These are phyloP conservation scores for Inonotus hispidus DNA, from an alignment of 1,284 basidiomycete species.

Conservation along the genomic window DNA sequence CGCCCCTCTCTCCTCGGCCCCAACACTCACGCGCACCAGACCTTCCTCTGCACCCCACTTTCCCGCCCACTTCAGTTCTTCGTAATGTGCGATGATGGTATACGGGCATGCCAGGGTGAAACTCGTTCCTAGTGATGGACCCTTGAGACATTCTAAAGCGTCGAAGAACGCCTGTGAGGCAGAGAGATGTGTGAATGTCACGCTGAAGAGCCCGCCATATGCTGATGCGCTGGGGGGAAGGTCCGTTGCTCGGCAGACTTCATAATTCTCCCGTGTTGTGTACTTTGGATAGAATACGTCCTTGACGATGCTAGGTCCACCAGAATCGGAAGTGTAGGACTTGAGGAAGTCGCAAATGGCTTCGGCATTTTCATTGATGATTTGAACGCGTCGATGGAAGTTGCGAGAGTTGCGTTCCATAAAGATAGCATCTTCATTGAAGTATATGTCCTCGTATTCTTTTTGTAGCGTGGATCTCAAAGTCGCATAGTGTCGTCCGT, in stretches of 20 bases:
- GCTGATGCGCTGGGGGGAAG: conserved; percentile 40
- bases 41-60: conserved; percentile 81
- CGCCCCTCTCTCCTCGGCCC: conserved; percentile 72
- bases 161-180: conserved; percentile 88
- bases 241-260: conserved; percentile 49
- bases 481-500: conserved; percentile 55
- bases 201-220: conserved; percentile 88
- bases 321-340: conserved; percentile 23
- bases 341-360: conserved; percentile 78
- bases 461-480: conserved; percentile 60
- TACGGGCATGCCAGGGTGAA: conserved; percentile 95
- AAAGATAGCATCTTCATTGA: conserved; percentile 89
- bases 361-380: conserved; percentile 83
- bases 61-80: conserved; percentile 90
- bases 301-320: conserved; percentile 56
- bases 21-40: conserved; percentile 87
- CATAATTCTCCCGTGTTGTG: conserved; percentile 70
- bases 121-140: conserved; percentile 92
- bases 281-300: conserved; percentile 91
- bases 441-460: conserved; percentile 85
- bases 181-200: conserved; percentile 71
- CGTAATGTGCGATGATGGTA: conserved; percentile 89
- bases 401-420: conserved; percentile 98
- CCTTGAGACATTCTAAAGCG: conserved; percentile 78
- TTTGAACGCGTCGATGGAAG: conserved; percentile 71